phyloP scores from a whole-genome alignment of 768 basidiomycete genomes.

The Lentinula sp. region DNA sequence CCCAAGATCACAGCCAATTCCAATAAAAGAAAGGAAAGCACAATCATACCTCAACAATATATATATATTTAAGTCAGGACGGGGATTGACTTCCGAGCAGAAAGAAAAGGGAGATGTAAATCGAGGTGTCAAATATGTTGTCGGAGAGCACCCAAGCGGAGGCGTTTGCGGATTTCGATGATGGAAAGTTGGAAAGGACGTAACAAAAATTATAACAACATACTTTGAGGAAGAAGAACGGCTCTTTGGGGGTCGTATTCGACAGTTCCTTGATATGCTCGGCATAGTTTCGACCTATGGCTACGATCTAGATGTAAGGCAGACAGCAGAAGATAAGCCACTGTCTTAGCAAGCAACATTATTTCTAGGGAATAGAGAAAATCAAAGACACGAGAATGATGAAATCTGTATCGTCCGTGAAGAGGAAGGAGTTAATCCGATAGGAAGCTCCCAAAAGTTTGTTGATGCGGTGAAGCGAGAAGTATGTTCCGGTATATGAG shows the following conservation, averaged over 20 bases:
- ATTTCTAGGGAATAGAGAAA: neutral
- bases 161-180: neutral
- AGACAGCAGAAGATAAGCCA: neutral
- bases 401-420: too few species aligned
- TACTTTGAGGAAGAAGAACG: constrained; percentile 93
- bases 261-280: constrained; percentile 90
- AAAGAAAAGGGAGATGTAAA: too few species aligned
- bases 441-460: too few species aligned
- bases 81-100: too few species aligned
- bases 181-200: neutral
- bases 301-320: constrained; percentile 63
- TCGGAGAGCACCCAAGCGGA: neutral
- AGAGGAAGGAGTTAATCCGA: too few species aligned
- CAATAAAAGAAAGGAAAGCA: too few species aligned
- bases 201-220: neutral
- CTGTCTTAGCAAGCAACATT: too few species aligned
- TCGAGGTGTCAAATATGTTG: neutral
- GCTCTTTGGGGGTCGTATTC: constrained; percentile 85
- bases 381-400: neutral
- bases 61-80: too few species aligned
- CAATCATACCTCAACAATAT: too few species aligned
- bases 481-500: neutral
- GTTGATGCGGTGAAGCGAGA: neutral
- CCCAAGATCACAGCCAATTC: too few species aligned
- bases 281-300: constrained; percentile 92